Evolutionary conservation across 2,329 filamentous ascomycete genomes (phyloP).

Genomic region (Aspergillus nomiae): DNA sequence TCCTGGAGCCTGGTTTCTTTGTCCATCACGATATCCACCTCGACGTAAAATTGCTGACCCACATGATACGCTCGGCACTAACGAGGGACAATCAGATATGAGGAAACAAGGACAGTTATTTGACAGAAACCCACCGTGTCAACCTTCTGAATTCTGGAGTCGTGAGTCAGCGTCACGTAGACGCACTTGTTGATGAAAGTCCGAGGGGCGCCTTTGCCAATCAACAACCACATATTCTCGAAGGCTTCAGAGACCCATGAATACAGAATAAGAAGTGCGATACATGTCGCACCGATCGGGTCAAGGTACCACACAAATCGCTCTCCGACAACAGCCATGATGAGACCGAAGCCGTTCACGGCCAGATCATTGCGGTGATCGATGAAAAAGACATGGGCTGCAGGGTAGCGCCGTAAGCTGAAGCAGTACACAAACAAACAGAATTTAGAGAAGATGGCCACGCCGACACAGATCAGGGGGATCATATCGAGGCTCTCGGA

Average conservation of each 20-base stretch:
- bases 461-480: conserved; percentile 1
- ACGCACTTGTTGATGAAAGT: conserved; percentile 5
- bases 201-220: background rate
- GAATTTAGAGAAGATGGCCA: conserved; percentile 6
- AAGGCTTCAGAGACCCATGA: conserved; percentile 5
- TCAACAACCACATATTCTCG: conserved; percentile 4
- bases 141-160: conserved; percentile 2
- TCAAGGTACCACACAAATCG: conserved; percentile 5
- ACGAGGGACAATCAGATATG: background rate
- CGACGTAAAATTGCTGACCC: conserved; percentile 5
- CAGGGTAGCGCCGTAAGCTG: conserved; percentile 1
- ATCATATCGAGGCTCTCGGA: background rate
- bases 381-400: conserved; percentile 5
- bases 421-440: background rate
- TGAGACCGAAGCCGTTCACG: conserved; percentile 1
- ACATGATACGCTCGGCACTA: conserved; percentile 6
- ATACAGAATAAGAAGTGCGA: background rate
- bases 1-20: conserved; percentile 1
- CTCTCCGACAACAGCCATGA: conserved; percentile 2
- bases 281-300: conserved; percentile 1
- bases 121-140: background rate
- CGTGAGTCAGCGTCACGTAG: conserved; percentile 5
- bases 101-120: background rate
- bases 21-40: conserved; percentile 7
- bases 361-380: conserved; percentile 5